Evolutionary conservation across 148 eudicot species (phyloP).

Genomic region (Fagopyrum homotropicum): DNA sequence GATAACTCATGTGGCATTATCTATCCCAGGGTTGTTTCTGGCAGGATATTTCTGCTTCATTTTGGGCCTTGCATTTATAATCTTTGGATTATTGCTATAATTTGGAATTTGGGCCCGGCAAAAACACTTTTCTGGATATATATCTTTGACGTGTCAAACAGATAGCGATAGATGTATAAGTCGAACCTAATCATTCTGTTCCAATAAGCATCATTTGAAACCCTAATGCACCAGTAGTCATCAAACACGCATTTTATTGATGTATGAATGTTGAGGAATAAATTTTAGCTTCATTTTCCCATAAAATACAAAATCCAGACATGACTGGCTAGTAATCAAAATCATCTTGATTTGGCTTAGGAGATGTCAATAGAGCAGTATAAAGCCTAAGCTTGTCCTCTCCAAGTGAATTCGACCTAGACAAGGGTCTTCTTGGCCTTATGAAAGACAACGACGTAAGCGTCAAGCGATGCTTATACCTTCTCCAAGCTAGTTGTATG

Average conservation of each 20-base stretch:
- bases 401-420: constrained; percentile 76
- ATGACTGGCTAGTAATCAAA: constrained; percentile 41
- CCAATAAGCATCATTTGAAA: too few species aligned
- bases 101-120: not conserved
- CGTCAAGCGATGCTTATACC: constrained; percentile 72
- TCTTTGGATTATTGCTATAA: not conserved
- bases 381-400: constrained; percentile 84
- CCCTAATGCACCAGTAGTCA: too few species aligned
- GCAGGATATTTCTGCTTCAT: not conserved
- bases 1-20: constrained; percentile 1
- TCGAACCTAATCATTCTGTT: too few species aligned
- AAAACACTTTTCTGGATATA: not conserved
- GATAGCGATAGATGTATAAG: too few species aligned
- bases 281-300: constrained; percentile 25
- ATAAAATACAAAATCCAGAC: not conserved
- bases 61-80: not conserved
- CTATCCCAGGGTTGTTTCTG: not conserved
- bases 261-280: not conserved
- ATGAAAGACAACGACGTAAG: constrained; percentile 83
- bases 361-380: constrained; percentile 83
- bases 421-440: constrained; percentile 87
- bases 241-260: not conserved
- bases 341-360: constrained; percentile 94
- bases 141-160: too few species aligned
- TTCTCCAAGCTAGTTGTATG: constrained; percentile 84